Evolutionary conservation across 768 basidiomycete species (phyloP), one percentile per base, ranked within the genome.

Genomic region (Mycena pura): DNA sequence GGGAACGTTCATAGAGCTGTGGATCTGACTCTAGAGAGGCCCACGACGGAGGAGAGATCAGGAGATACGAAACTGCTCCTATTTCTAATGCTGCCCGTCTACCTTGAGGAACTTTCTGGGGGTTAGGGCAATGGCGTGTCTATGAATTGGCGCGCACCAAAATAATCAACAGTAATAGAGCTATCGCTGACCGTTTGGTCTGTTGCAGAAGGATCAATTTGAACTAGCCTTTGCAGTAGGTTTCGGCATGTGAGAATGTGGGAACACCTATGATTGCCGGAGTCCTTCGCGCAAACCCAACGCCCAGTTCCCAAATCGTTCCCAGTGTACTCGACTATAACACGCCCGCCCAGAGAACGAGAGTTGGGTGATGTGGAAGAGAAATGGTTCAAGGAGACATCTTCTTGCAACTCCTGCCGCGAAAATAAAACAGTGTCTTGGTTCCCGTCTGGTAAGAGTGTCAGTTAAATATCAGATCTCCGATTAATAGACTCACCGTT

Each of bases 21-120:
- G 51, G 52, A 27, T 64, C 58, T 14, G 25, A 19, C 3, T 32
- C 34, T 1, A 64, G 39, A 10, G 59, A 1, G 0, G 63, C 57
- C 63, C 63, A 64, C 3, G 14, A n/a, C 2, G 63, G 63, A 5
- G 58, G 57, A 28, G 39, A 43, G 21, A 64, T 55, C 0, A 59
- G 52, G 9, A 64, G 52, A 32, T 64, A 56, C 5, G 63, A 64
- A 9, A 64, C 56, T 3, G 46, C 24, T 3, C 29, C 19, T 7
- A 10, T 32, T 1, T 50, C 47, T 47, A 21, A 19, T 3, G 39
- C 19, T 1, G 24, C 25, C 17, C 56, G 46, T 2, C 56, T 24
- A 5, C 22, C 13, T 5, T 21, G 19, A 11, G 44, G 45, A 22
- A 57, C 56, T 57, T 31, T 40, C 36, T 17, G 39, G n/a, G n/a